Percentiles rank a stretch among this genome's conserved stretches.
Evolutionary conservation across 2,329 filamentous ascomycete species (phyloP).

Genomic region (Hirsutella thompsonii): DNA sequence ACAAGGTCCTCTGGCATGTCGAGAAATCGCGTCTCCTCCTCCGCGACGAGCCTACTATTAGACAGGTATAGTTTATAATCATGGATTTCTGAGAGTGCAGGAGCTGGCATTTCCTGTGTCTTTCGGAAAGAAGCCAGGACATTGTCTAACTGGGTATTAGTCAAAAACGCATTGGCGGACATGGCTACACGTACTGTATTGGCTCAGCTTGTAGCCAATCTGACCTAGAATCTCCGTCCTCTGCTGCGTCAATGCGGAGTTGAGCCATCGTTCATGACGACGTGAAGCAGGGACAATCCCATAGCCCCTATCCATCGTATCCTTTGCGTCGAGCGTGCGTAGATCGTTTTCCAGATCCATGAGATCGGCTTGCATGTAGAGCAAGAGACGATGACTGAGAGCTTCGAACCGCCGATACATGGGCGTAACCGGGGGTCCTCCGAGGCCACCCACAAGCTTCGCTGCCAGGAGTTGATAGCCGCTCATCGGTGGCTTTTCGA

Average conservation of each 20-base stretch:
- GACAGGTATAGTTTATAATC: constrained; percentile 41
- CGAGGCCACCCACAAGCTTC: constrained; percentile 24
- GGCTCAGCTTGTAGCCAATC: constrained; percentile 52
- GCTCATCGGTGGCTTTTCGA: constrained; percentile 26
- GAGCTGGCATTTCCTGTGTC: constrained; percentile 34
- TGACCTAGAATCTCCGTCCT: constrained; percentile 47
- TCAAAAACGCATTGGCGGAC: neutral
- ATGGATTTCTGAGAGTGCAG: constrained; percentile 32
- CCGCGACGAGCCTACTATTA: constrained; percentile 39
- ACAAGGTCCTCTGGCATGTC: constrained; percentile 42
- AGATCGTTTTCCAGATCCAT: constrained; percentile 70
- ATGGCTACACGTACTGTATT: constrained; percentile 45
- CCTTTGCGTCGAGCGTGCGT: constrained; percentile 48
- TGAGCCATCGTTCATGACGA: constrained; percentile 39
- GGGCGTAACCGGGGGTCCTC: constrained; percentile 29
- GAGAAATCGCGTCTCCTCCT: constrained; percentile 48
- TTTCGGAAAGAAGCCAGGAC: constrained; percentile 45
- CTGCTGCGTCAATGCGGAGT: constrained; percentile 44
- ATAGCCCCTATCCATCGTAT: constrained; percentile 33
- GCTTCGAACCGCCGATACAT: constrained; percentile 75
- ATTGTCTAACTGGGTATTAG: constrained; percentile 30
- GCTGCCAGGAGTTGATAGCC: constrained; percentile 53
- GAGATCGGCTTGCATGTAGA: constrained; percentile 79
- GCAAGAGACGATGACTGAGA: constrained; percentile 68
- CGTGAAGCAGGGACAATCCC: constrained; percentile 45